Percentiles rank a stretch among this genome's conserved stretches.
Conservation (phyloP, 2,329 filamentous ascomycete species). For the Cercospora sp. region DNA sequence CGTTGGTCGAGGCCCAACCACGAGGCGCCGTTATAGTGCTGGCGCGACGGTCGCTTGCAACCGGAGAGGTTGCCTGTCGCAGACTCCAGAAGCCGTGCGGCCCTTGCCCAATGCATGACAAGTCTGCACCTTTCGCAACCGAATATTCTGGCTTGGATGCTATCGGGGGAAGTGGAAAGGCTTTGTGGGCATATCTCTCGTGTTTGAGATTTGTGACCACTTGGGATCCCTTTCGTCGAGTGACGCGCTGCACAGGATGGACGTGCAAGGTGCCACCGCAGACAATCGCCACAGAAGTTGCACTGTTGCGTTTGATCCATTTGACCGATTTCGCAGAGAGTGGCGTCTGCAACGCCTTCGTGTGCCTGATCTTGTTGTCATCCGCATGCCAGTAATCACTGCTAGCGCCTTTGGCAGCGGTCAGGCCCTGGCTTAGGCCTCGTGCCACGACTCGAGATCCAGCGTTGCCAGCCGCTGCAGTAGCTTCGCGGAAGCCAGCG, state of each 20-base stretch:
- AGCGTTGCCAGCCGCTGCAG: constrained; percentile 51
- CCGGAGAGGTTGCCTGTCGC: constrained; percentile 19
- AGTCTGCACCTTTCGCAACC: constrained; percentile 10
- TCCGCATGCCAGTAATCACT: constrained; percentile 72
- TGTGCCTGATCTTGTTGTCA: constrained; percentile 70
- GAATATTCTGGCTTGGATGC: constrained; percentile 19
- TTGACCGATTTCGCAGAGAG: constrained; percentile 58
- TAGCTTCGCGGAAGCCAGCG: constrained; percentile 36
- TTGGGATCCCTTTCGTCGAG: constrained; percentile 44
- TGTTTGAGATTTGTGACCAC: constrained; percentile 51
- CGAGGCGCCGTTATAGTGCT: background rate
- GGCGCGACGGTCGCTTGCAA: constrained; percentile 6
- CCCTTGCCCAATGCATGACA: constrained; percentile 33
- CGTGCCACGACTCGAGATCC: constrained; percentile 71
- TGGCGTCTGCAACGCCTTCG: constrained; percentile 52
- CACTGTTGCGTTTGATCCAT: constrained; percentile 65
- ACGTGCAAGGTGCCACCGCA: constrained; percentile 67
- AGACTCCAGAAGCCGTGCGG: constrained; percentile 47
- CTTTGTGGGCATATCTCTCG: constrained; percentile 32
- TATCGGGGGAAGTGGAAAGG: constrained; percentile 32
- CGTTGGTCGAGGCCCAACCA: constrained; percentile 15
- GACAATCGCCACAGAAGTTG: constrained; percentile 64
- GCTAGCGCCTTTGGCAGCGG: constrained; percentile 68
- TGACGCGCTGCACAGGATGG: constrained; percentile 60
- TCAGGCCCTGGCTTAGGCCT: constrained; percentile 72